These are phyloP conservation scores for Paragyromitra xinjiangensis DNA, from an alignment of 495 filamentous ascomycete species.

Conservation along the genomic window DNA sequence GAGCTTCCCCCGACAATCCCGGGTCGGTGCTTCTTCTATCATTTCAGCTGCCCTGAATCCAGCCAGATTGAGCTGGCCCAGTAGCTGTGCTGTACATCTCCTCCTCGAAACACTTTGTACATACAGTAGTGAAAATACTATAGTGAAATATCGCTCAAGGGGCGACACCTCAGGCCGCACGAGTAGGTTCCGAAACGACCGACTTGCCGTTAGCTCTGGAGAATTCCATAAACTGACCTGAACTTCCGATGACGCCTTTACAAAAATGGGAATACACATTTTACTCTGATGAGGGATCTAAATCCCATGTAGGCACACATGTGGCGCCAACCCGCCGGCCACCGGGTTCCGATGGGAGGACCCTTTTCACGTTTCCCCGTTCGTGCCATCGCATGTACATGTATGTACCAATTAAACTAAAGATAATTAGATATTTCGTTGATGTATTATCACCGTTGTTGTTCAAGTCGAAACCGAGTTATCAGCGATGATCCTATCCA, in stretches of 20 bases:
- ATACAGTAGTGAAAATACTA: slow-evolving; percentile 3
- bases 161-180: background rate
- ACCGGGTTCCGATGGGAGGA: slow-evolving; percentile 27
- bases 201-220: slow-evolving; percentile 13
- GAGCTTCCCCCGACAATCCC: slow-evolving; percentile 24
- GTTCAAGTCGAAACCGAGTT: slow-evolving; percentile 26
- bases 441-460: background rate
- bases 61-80: slow-evolving; percentile 18
- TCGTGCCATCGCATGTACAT: background rate
- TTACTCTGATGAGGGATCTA: background rate
- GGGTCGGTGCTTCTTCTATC: slow-evolving; percentile 5
- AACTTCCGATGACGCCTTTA: slow-evolving; percentile 12
- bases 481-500: slow-evolving; percentile 10
- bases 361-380: slow-evolving; percentile 12
- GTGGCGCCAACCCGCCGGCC: slow-evolving; percentile 26
- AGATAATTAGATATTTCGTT: slow-evolving; percentile 8
- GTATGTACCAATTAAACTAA: slow-evolving; percentile 7
- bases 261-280: slow-evolving; percentile 10
- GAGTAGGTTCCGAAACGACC: slow-evolving; percentile 26
- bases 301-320: slow-evolving; percentile 10
- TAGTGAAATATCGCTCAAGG: slow-evolving; percentile 41
- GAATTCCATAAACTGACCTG: slow-evolving; percentile 19
- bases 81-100: background rate
- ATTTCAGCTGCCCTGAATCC: background rate
- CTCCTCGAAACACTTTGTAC: slow-evolving; percentile 13